Conservation (phyloP, 768 basidiomycete genomes). For the Royoungia palumana region DNA sequence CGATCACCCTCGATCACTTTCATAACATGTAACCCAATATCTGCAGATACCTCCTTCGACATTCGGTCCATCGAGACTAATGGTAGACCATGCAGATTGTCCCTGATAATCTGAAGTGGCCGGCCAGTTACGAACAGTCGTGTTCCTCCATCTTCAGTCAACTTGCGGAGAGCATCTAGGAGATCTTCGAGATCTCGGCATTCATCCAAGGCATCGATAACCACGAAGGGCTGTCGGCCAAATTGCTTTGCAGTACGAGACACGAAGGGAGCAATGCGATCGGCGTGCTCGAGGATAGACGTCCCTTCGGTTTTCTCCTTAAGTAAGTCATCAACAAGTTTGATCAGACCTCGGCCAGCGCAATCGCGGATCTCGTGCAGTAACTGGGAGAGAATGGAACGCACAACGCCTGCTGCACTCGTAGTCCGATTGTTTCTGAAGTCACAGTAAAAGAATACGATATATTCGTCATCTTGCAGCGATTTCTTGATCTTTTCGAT, state of each 20-base stretch:
- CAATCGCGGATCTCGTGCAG: neutral
- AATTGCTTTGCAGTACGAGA: neutral
- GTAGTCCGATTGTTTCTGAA: neutral
- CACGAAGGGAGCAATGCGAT: neutral
- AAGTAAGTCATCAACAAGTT: neutral
- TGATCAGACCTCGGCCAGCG: no score
- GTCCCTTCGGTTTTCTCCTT: neutral
- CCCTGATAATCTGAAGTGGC: neutral
- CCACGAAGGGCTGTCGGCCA: neutral
- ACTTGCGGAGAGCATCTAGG: neutral
- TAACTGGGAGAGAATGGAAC: neutral
- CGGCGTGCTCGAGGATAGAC: neutral
- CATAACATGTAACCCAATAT: constrained; percentile 3
- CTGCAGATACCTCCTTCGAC: neutral
- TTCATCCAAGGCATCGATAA: constrained; percentile 9
- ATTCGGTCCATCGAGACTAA: neutral
- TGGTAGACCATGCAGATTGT: neutral
- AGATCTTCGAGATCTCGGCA: neutral
- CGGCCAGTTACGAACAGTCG: neutral
- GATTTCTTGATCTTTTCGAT: neutral
- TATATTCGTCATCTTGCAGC: no score
- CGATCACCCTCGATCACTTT: neutral
- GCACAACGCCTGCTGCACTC: neutral
- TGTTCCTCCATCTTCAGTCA: neutral
- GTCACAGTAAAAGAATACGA: constrained; percentile 1